Base-by-base conservation (phyloP, 139 green algal species). In the Closterium sp. region DNA sequence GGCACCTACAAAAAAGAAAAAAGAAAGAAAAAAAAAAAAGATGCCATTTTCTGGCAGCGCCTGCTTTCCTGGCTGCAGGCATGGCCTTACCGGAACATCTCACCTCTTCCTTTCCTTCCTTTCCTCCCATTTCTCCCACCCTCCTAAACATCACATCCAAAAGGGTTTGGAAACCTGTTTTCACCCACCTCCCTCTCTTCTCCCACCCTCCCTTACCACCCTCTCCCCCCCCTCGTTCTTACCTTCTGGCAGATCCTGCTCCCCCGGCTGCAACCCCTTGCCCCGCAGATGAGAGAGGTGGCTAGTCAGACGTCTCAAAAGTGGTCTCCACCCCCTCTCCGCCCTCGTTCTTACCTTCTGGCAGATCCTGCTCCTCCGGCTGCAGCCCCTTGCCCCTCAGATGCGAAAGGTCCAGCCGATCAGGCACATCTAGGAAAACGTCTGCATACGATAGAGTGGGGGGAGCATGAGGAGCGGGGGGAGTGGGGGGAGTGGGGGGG, bases 341-440 rank as follows among this genome's bases (percentile, higher is more conserved):
- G 4, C 34, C 34, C 34, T 42, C 34, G 6, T 42, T 42, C 34
- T 42, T 6, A 42, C 34, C 34, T 42, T 42, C 34, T 42, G 34
- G 34, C 34, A 42, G 34, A 4, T 42, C 34, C 34, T 42, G 34
- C 34, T 42, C 34, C 34, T 6, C 34, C 2, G 96, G 94, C 94
- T 97, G 94, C 11, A 95, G 95, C 10, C 32, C 92, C 27, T 22
- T 31, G 86, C 62, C 85, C 3, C 98, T 91, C 94, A 99, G 95
- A 9, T 86, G n/a, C 70, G 97, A 96, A 42, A 99, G 91, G 88
- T 97, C 92, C 17, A 99, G 88, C 50, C 95, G 79, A 45, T 98
- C 96, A 0, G 98, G 98, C 62, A 97, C 95, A n/a, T 98, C 95
- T 92, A 99, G 96, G n/a, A 96, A 91, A 45, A 98, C 97, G 84